Conservation (phyloP, 2,329 filamentous ascomycete species). For the Fusarium setosum region DNA sequence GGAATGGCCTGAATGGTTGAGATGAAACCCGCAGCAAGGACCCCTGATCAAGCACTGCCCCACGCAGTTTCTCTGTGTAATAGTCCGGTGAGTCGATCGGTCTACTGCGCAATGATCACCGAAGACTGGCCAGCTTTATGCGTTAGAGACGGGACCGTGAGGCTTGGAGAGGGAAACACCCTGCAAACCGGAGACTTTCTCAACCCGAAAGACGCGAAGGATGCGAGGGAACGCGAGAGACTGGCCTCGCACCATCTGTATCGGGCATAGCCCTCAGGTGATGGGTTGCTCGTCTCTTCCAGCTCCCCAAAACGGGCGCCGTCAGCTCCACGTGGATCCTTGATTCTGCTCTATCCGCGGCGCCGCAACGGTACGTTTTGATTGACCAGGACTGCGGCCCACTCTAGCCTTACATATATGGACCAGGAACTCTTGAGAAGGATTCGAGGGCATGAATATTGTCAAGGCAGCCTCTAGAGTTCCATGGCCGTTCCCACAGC, state of each 20-base stretch:
- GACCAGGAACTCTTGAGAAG: not conserved
- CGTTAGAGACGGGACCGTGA: not conserved
- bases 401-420: conserved; percentile 6
- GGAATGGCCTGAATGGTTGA: not conserved
- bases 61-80: not conserved
- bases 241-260: conserved; percentile 3
- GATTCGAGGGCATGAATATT: not conserved
- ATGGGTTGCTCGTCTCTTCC: not conserved
- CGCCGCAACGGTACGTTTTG: conserved; percentile 2
- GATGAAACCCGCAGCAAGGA: not conserved
- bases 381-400: conserved; percentile 8
- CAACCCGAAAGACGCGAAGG: not conserved
- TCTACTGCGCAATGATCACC: not conserved
- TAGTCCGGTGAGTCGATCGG: not conserved
- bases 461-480: conserved; percentile 42
- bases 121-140: not conserved
- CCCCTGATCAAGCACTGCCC: not conserved
- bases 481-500: conserved; percentile 70
- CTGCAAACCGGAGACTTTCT: not conserved
- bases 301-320: not conserved
- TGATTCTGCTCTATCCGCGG: conserved; percentile 11
- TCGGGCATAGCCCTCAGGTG: conserved; percentile 1
- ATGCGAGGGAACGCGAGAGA: not conserved
- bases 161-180: not conserved
- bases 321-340: not conserved